These are phyloP conservation scores for Penicillium capsulatum DNA, from an alignment of 2,329 filamentous ascomycete species.

Conservation along the genomic window DNA sequence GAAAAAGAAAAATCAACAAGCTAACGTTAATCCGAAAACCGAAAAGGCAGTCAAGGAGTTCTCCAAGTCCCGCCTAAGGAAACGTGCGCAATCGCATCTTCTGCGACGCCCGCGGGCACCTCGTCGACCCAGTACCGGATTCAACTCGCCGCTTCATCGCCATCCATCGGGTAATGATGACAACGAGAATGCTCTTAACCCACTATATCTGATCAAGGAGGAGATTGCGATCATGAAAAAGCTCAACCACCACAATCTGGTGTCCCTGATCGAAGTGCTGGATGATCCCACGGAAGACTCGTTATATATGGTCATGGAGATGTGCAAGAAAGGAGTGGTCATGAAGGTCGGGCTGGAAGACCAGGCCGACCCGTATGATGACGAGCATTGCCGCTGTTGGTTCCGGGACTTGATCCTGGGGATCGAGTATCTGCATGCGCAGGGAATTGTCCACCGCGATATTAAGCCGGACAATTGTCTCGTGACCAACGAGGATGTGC, in stretches of 20 bases:
- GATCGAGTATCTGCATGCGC: constrained; percentile 91
- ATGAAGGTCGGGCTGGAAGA: constrained; percentile 94
- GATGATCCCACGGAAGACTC: constrained; percentile 95
- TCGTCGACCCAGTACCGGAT: constrained; percentile 54
- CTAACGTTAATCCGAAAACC: neutral
- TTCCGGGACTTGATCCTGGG: constrained; percentile 92
- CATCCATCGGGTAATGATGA: constrained; percentile 49
- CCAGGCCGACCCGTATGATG: constrained; percentile 72
- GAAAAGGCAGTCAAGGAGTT: constrained; percentile 86
- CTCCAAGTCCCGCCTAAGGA: constrained; percentile 84
- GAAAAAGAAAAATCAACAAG: neutral
- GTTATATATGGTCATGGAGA: constrained; percentile 96
- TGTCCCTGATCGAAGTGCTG: constrained; percentile 85
- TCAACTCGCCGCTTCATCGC: constrained; percentile 61
- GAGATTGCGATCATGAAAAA: constrained; percentile 99
- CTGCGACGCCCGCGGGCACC: constrained; percentile 60
- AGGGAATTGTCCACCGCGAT: constrained; percentile 91
- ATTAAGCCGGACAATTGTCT: constrained; percentile 98
- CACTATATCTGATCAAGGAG: constrained; percentile 83
- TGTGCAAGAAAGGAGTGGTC: constrained; percentile 96
- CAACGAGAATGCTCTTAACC: constrained; percentile 58
- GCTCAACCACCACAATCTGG: constrained; percentile 89
- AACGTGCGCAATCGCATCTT: constrained; percentile 84
- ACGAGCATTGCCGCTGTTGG: constrained; percentile 81
- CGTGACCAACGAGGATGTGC: constrained; percentile 81